A percentile compares a stretch with the other conserved stretches of the same genome.
Evolutionary conservation across 164 flowering plant genomes (phyloP).

Genomic region (Santalum album): DNA sequence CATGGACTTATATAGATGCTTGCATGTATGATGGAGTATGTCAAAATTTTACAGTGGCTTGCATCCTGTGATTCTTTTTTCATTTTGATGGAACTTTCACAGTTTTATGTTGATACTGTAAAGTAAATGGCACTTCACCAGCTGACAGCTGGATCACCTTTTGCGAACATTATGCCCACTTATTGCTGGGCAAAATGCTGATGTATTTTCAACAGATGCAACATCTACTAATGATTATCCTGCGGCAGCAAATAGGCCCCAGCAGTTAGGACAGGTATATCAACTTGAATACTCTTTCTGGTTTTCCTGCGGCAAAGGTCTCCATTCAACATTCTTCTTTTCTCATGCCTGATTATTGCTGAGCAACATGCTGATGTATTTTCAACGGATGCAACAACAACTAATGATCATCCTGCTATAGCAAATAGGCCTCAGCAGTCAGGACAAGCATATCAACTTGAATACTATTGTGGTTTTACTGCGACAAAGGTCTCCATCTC

Average conservation of each 20-base stretch:
- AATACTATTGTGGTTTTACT: background rate
- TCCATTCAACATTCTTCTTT: no score
- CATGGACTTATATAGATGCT: no score
- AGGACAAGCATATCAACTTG: conserved; percentile 32
- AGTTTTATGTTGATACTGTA: conserved; percentile 85
- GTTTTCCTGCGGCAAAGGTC: background rate
- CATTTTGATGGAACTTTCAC: conserved; percentile 17
- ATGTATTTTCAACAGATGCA: conserved; percentile 57
- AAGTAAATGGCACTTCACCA: conserved; percentile 86
- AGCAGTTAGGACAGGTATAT: conserved; percentile 56
- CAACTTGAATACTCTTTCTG: background rate
- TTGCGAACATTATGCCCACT: conserved; percentile 86
- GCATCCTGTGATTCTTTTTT: background rate
- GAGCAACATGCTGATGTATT: conserved; percentile 96
- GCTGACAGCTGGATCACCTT: conserved; percentile 77
- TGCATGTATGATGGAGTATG: background rate
- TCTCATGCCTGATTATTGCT: conserved; percentile 80
- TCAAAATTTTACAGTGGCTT: conserved; percentile 1
- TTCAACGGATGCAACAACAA: conserved; percentile 23
- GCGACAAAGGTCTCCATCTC: no score
- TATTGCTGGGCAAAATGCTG: conserved; percentile 88
- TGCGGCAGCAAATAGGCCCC: conserved; percentile 27
- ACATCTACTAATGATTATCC: conserved; percentile 14
- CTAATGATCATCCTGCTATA: conserved; percentile 19
- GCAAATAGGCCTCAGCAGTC: no score